Percentiles rank a stretch among this genome's conserved stretches.
Evolutionary conservation across 441 rosid genomes (phyloP).

Genomic region (Jatropha podagrica): DNA sequence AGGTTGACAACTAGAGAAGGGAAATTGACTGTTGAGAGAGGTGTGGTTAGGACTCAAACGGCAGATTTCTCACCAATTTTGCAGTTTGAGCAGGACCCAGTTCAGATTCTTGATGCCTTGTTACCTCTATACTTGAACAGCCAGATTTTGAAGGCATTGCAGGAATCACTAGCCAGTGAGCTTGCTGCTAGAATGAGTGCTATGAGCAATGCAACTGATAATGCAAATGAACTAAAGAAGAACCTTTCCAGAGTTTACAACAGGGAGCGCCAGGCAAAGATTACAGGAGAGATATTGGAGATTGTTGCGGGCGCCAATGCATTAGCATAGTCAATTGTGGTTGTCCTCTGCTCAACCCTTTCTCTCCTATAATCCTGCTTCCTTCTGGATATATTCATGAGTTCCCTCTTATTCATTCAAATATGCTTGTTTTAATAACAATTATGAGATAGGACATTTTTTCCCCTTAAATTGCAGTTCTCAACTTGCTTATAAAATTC

Average conservation of each 20-base stretch:
- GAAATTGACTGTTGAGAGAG: slow-evolving; percentile 80
- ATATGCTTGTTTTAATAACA: slow-evolving; percentile 32
- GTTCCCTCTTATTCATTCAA: slow-evolving; percentile 26
- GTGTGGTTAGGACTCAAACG: slow-evolving; percentile 49
- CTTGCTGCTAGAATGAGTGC: slow-evolving; percentile 95
- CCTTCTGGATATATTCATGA: slow-evolving; percentile 29
- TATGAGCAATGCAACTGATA: slow-evolving; percentile 89
- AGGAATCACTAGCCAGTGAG: slow-evolving; percentile 92
- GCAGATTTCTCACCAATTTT: slow-evolving; percentile 61
- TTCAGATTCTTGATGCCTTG: slow-evolving; percentile 93
- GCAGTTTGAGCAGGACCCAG: slow-evolving; percentile 97
- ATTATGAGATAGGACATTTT: slow-evolving; percentile 19
- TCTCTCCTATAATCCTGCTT: slow-evolving; percentile 13
- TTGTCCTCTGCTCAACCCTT: neutral
- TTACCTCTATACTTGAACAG: slow-evolving; percentile 89
- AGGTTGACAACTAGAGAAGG: slow-evolving; percentile 87
- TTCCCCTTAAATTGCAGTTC: slow-evolving; percentile 21
- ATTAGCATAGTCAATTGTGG: slow-evolving; percentile 28
- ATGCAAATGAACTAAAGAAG: slow-evolving; percentile 75
- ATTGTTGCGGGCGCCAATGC: slow-evolving; percentile 94
- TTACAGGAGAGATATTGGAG: slow-evolving; percentile 93
- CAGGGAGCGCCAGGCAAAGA: slow-evolving; percentile 89
- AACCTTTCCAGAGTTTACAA: slow-evolving; percentile 62
- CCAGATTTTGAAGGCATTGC: slow-evolving; percentile 92
- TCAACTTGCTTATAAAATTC: slow-evolving; percentile 25